These are phyloP conservation scores for Excoecaria cochinchinensis DNA, from an alignment of 345 rosid genomes.

Conservation along the genomic window DNA sequence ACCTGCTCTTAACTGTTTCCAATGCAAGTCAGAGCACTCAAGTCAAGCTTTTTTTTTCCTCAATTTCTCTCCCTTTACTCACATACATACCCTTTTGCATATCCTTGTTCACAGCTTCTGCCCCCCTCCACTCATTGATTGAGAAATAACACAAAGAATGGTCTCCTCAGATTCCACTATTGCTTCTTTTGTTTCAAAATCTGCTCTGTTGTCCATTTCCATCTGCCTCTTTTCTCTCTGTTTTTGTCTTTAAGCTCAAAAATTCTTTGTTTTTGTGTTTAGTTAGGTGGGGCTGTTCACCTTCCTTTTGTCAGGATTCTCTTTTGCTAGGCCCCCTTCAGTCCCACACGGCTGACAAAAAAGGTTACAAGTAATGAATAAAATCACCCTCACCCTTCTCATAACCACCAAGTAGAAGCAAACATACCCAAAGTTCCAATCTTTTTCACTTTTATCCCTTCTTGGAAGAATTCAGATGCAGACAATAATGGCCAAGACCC, in stretches of 20 bases:
- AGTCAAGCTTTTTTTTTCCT: constrained; percentile 10
- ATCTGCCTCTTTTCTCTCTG: constrained; percentile 8
- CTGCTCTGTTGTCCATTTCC: constrained; percentile 17
- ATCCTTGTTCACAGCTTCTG: constrained; percentile 22
- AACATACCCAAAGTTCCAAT: background rate
- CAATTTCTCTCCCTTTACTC: too few species aligned
- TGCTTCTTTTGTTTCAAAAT: background rate
- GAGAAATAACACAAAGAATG: constrained; percentile 26
- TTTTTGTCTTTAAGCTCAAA: constrained; percentile 18
- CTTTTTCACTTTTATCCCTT: background rate
- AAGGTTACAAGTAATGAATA: background rate
- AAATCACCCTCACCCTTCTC: constrained; percentile 16
- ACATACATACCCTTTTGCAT: too few species aligned
- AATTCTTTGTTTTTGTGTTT: constrained; percentile 22
- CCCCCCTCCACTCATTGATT: constrained; percentile 24
- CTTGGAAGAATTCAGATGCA: constrained; percentile 41
- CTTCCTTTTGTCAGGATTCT: constrained; percentile 51
- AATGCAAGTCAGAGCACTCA: constrained; percentile 22
- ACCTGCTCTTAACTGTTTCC: constrained; percentile 30
- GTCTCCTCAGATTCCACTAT: constrained; percentile 30
- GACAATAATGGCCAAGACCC: constrained; percentile 64
- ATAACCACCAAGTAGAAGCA: constrained; percentile 1
- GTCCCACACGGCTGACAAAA: constrained; percentile 33
- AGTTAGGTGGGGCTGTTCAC: constrained; percentile 84
- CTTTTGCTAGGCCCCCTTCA: constrained; percentile 19